A percentile compares a stretch with the other conserved stretches of the same genome.
Evolutionary conservation across 495 filamentous ascomycete genomes (phyloP).

Genomic region (Bryoglossum gracile): DNA sequence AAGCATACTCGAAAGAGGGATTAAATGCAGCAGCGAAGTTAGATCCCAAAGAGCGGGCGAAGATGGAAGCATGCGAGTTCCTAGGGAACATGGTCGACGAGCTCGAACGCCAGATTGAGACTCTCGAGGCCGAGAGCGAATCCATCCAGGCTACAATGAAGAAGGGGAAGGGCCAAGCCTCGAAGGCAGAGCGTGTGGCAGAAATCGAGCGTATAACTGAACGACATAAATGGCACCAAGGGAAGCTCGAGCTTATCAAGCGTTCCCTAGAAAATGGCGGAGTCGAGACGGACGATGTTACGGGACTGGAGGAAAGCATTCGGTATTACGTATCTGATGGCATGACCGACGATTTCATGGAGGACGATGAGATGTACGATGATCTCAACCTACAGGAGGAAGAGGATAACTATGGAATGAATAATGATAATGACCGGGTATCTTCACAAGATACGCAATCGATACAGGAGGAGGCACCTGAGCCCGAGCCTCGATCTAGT

Average conservation of each 20-base stretch:
- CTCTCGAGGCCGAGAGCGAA: constrained; percentile 86
- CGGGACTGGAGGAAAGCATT: constrained; percentile 82
- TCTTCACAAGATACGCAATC: constrained; percentile 96
- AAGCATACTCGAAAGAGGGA: constrained; percentile 98
- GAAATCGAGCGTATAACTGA: constrained; percentile 80
- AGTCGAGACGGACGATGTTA: constrained; percentile 77
- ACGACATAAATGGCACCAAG: constrained; percentile 92
- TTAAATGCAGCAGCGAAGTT: constrained; percentile 82
- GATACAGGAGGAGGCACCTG: constrained; percentile 72
- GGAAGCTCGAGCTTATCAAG: constrained; percentile 83
- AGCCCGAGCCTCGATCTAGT: constrained; percentile 50
- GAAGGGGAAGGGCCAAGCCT: constrained; percentile 79
- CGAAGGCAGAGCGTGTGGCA: constrained; percentile 78
- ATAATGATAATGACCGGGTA: constrained; percentile 70
- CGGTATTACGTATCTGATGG: constrained; percentile 91
- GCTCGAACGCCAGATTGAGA: constrained; percentile 86
- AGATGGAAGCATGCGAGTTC: constrained; percentile 78
- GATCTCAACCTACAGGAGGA: constrained; percentile 89
- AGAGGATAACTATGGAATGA: constrained; percentile 76
- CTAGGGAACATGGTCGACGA: constrained; percentile 83
- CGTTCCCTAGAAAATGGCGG: constrained; percentile 88
- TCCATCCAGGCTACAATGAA: constrained; percentile 80
- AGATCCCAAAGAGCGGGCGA: constrained; percentile 92
- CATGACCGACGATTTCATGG: constrained; percentile 77
- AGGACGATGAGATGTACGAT: constrained; percentile 89